These are phyloP conservation scores for Candida tropicalis DNA, from an alignment of 1,139 yeast species.

Conservation along the genomic window DNA sequence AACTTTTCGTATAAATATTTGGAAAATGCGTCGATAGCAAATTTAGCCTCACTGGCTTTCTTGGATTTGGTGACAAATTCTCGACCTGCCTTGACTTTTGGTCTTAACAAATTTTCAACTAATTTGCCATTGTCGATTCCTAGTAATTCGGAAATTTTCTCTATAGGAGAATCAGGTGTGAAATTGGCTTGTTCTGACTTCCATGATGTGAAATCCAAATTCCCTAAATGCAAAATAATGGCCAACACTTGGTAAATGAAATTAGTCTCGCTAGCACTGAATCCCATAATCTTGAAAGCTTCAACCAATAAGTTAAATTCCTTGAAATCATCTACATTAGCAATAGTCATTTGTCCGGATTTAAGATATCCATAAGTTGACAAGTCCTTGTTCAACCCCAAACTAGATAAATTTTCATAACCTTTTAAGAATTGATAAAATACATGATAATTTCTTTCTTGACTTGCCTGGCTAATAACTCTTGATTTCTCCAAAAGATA, in stretches of 20 bases:
- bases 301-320: slow-evolving; percentile 64
- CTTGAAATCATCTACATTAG: slow-evolving; percentile 72
- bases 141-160: slow-evolving; percentile 59
- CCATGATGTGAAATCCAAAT: slow-evolving; percentile 71
- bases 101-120: slow-evolving; percentile 61
- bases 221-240: slow-evolving; percentile 82
- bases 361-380: slow-evolving; percentile 61
- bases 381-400: slow-evolving; percentile 50
- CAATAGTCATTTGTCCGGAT: slow-evolving; percentile 53
- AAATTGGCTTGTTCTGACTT: slow-evolving; percentile 82
- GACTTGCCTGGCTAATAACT: slow-evolving; percentile 74
- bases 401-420: slow-evolving; percentile 51
- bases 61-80: slow-evolving; percentile 84
- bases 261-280: slow-evolving; percentile 54
- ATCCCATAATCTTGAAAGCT: slow-evolving; percentile 78
- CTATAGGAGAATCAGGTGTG: slow-evolving; percentile 54
- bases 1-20: slow-evolving; percentile 84
- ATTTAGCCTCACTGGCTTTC: slow-evolving; percentile 78
- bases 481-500: slow-evolving; percentile 92
- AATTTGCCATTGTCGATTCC: slow-evolving; percentile 66
- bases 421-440: slow-evolving; percentile 87
- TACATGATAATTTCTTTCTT: slow-evolving; percentile 90
- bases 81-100: slow-evolving; percentile 89
- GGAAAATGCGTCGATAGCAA: slow-evolving; percentile 83
- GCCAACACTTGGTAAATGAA: slow-evolving; percentile 72